A percentile compares a stretch with the other conserved stretches of the same genome.
These are phyloP conservation scores for Xylaria flabelliformis DNA, from an alignment of 495 filamentous ascomycete species.

Conservation along the genomic window DNA sequence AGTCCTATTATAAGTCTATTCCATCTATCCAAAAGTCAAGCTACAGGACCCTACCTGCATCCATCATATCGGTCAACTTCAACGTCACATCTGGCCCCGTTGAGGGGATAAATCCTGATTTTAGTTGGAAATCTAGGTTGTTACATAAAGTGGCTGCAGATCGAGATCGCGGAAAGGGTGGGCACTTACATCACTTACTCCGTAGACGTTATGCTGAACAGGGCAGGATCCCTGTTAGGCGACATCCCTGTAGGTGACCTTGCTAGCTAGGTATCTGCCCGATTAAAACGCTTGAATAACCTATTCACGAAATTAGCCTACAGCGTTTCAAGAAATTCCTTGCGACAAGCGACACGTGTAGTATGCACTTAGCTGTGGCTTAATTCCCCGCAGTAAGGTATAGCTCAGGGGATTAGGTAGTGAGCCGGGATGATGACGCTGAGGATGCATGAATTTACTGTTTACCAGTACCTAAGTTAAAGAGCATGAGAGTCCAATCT, in stretches of 20 bases:
- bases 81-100: slow-evolving; percentile 19
- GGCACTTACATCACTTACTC: slow-evolving; percentile 24
- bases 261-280: not conserved
- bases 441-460: not conserved
- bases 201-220: not conserved
- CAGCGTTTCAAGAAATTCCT: not conserved
- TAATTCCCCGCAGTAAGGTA: not conserved
- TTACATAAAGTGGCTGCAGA: slow-evolving; percentile 17
- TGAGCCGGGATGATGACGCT: not conserved
- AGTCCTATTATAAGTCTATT: slow-evolving; percentile 7
- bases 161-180: slow-evolving; percentile 21
- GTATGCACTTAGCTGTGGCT: not conserved
- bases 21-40: slow-evolving; percentile 1
- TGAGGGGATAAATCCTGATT: slow-evolving; percentile 24
- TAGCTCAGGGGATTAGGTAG: not conserved
- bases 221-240: not conserved
- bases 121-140: slow-evolving; percentile 15
- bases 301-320: not conserved
- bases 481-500: not conserved
- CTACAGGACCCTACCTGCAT: slow-evolving; percentile 16
- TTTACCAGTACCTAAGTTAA: not conserved
- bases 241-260: slow-evolving; percentile 8
- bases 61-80: slow-evolving; percentile 17
- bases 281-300: not conserved
- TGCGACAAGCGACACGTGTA: not conserved